Base-by-base conservation (phyloP, 495 filamentous ascomycete species). In the Penicillium steckii region DNA sequence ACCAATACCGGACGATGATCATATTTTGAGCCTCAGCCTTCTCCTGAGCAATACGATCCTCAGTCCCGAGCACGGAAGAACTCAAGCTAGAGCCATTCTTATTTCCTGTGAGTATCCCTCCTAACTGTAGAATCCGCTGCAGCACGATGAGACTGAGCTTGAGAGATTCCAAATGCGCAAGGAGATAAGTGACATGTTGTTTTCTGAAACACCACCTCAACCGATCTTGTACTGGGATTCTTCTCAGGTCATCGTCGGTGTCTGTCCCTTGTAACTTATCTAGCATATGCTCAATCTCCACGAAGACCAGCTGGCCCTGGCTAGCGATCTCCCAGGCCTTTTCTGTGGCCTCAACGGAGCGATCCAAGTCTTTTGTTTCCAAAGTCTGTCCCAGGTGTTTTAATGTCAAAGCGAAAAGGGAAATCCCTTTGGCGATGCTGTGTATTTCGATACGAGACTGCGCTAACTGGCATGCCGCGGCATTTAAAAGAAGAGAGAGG, bases 1-100 rank as follows among this genome's bases (percentile, higher is more conserved):
- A 69, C 69, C 69, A 76, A 52, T 76, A 73, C 35, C 75, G 59
- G 4, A 75, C 65, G n/a, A 77, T 66, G 22, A 77, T 65, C 73
- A 77, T 74, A 44, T 75, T 77, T 52, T 77, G 72, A 10, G 67
- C 64, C 35, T 77, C 74, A 7, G 69, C 72, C 43, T 72, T 65
- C 26, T 74, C 73, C 50, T 76, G 73, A 6, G 66, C 63, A 52
- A 75, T 65, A 2, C 52, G 27, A n/a, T 73, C 68, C 0, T 72
- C 65, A 8, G 49, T 15, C 3, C 12, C 23, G 7, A 55, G 32
- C 10, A 44, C 42, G 1, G 52, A 24, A 4, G 46, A 41, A 12
- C 26, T 24, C 3, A 30, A 26, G n/a, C 40, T 32, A 9, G 26
- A 30, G 24, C 47, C 21, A n/a, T 37, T 22, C 0, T 24, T 32